Conservation (phyloP, 805 yeast genomes). For the Yarrowia sp. region DNA sequence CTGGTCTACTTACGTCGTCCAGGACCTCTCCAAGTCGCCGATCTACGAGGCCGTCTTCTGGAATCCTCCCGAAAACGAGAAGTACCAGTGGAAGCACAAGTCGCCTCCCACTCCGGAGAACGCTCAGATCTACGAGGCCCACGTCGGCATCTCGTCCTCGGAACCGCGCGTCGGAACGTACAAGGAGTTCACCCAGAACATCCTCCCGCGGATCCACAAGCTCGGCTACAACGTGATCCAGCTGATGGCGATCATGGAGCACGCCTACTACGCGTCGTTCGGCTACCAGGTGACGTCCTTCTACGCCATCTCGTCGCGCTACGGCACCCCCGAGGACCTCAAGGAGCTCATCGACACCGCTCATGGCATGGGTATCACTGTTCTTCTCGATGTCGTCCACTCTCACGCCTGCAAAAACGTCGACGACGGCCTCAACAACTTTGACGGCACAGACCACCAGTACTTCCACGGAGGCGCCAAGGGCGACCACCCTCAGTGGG, state of each 20-base stretch:
- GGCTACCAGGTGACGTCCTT: constrained; percentile 97
- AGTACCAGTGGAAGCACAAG: constrained; percentile 58
- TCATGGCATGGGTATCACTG: constrained; percentile 81
- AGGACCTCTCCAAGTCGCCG: constrained; percentile 46
- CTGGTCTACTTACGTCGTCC: constrained; percentile 82
- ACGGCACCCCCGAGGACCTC: constrained; percentile 92
- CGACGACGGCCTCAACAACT: constrained; percentile 86
- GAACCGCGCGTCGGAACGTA: constrained; percentile 83
- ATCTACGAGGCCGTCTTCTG: constrained; percentile 86
- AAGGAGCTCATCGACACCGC: constrained; percentile 90
- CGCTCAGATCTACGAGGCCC: constrained; percentile 88
- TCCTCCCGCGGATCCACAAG: constrained; percentile 79
- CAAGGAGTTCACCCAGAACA: constrained; percentile 73
- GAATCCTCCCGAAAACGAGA: constrained; percentile 62
- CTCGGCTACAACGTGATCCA: constrained; percentile 92
- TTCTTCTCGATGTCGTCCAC: constrained; percentile 87
- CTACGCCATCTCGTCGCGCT: constrained; percentile 85
- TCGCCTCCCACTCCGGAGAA: constrained; percentile 58
- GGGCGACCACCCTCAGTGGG: constrained; percentile 93
- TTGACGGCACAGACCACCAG: constrained; percentile 94
- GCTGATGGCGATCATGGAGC: constrained; percentile 98
- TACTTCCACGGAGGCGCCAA: constrained; percentile 89
- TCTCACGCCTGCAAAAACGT: constrained; percentile 95
- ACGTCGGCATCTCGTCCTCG: constrained; percentile 86
- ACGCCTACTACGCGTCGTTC: constrained; percentile 95